Percentiles rank a stretch among this genome's conserved stretches.
phyloP scores from a whole-genome alignment of 139 green algal species.

The Auxenochlorella pyrenoidosa region DNA sequence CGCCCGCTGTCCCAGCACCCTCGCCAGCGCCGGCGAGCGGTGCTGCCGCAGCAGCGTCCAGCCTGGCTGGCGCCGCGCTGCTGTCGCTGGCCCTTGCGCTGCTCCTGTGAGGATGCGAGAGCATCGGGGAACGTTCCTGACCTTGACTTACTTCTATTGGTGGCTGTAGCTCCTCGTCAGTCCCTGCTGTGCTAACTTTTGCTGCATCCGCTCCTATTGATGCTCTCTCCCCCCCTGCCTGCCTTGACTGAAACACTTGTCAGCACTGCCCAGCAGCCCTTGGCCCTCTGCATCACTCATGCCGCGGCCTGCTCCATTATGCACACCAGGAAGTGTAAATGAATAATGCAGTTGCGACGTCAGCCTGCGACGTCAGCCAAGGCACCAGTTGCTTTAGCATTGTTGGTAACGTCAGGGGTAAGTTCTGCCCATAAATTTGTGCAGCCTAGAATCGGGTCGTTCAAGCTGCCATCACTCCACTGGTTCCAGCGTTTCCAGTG shows the following conservation, averaged over 20 bases:
- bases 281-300: background rate
- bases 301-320: too few relatives aligned
- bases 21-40: background rate
- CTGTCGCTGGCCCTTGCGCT: constrained; percentile 1
- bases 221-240: background rate
- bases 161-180: background rate
- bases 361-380: too few relatives aligned
- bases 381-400: too few relatives aligned
- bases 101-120: background rate
- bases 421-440: too few relatives aligned
- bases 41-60: background rate
- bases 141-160: background rate
- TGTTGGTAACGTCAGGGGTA: too few relatives aligned
- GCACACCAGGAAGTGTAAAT: too few relatives aligned
- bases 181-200: background rate
- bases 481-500: too few relatives aligned
- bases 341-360: too few relatives aligned
- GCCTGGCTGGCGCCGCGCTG: background rate
- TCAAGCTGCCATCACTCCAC: too few relatives aligned
- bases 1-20: background rate
- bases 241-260: constrained; percentile 6
- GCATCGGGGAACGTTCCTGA: background rate
- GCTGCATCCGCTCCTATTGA: background rate
- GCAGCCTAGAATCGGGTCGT: too few relatives aligned
- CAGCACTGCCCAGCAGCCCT: background rate